Conservation (phyloP, 1,139 yeast species). For the Chernovozyma aurita region DNA sequence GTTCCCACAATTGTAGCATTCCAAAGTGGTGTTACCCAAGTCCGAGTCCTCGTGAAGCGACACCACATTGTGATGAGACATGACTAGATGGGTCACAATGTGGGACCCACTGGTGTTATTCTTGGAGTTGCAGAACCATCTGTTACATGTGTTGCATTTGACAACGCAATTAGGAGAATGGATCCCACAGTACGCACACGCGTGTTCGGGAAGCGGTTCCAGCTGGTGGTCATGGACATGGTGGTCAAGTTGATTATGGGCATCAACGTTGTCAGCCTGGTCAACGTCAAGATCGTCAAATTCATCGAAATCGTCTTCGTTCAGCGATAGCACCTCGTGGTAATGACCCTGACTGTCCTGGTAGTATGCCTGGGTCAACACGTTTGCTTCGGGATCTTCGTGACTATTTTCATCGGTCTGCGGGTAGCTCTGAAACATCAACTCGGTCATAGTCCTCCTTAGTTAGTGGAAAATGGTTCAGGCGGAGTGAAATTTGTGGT, state of each 20-base stretch:
- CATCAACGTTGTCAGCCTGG: neutral
- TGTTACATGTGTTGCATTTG: constrained; percentile 71
- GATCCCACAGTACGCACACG: constrained; percentile 78
- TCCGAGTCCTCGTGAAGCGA: constrained; percentile 77
- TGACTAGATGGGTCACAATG: constrained; percentile 79
- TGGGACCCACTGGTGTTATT: constrained; percentile 66
- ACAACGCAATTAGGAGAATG: constrained; percentile 64
- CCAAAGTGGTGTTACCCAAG: constrained; percentile 78
- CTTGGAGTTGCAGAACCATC: constrained; percentile 91
- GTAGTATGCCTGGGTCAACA: no score
- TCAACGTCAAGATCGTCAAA: neutral
- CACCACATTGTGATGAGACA: constrained; percentile 74
- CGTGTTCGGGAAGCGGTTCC: constrained; percentile 24
- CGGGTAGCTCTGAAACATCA: neutral
- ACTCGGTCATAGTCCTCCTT: constrained; percentile 1
- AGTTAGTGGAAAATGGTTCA: no score
- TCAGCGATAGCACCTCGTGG: no score
- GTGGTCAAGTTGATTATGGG: no score
- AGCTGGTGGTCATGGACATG: neutral
- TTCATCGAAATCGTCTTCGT: neutral
- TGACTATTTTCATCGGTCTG: no score
- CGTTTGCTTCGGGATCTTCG: no score
- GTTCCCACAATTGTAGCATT: constrained; percentile 89
- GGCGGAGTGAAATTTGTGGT: no score
- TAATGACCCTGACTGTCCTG: no score